phyloP scores from a whole-genome alignment of 1,139 yeast genomes.

The Hansenula sp. region DNA sequence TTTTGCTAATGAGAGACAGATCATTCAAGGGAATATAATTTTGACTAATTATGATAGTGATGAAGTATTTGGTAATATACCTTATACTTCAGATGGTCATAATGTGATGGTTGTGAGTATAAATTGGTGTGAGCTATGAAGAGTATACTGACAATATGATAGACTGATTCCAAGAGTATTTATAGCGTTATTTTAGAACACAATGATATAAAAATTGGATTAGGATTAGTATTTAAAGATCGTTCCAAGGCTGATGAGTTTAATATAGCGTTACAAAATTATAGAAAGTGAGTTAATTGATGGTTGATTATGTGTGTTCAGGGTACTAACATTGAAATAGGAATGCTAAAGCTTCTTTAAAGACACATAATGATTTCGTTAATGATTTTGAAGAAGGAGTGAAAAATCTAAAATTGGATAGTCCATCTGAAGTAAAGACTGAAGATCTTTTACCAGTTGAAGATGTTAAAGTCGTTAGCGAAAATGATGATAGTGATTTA shows the following conservation, averaged over 20 bases:
- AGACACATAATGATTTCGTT: slow-evolving; percentile 1
- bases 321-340: neutral
- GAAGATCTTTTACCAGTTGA: too few relatives aligned
- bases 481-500: slow-evolving; percentile 27
- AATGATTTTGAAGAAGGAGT: slow-evolving; percentile 1
- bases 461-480: slow-evolving; percentile 9
- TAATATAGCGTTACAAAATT: slow-evolving; percentile 33
- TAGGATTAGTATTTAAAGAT: slow-evolving; percentile 38
- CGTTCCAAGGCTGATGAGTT: slow-evolving; percentile 33
- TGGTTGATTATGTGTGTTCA: neutral
- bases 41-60: slow-evolving; percentile 25
- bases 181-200: slow-evolving; percentile 17
- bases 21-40: slow-evolving; percentile 25
- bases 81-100: slow-evolving; percentile 24
- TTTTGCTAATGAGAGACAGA: neutral
- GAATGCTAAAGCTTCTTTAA: slow-evolving; percentile 17
- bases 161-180: slow-evolving; percentile 12
- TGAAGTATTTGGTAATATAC: slow-evolving; percentile 30
- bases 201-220: slow-evolving; percentile 17
- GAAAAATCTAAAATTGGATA: slow-evolving; percentile 2
- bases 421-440: too few relatives aligned
- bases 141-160: slow-evolving; percentile 4
- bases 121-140: too few relatives aligned
- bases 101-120: slow-evolving; percentile 19
- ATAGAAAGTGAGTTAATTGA: slow-evolving; percentile 15